These are phyloP conservation scores for Acidomyces sp. DNA, from an alignment of 495 filamentous ascomycete species.

Conservation along the genomic window DNA sequence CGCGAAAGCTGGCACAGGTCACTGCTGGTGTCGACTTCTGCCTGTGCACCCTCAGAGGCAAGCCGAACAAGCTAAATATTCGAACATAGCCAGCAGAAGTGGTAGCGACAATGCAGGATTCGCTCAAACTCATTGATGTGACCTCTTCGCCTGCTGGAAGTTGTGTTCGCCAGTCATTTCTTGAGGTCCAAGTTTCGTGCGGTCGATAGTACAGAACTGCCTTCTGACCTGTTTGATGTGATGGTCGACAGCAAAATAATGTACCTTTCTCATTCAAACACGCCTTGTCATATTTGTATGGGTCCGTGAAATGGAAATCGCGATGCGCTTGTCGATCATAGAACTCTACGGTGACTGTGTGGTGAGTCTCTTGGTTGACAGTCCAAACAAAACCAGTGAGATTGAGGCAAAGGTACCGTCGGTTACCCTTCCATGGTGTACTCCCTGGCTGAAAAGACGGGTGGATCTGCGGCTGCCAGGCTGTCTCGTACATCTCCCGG, in stretches of 20 bases:
- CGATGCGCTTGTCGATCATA: conserved; percentile 85
- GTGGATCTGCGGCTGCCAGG: conserved; percentile 58
- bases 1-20: conserved; percentile 79
- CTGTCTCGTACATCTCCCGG: conserved; percentile 32
- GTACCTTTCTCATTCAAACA: conserved; percentile 76
- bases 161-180: conserved; percentile 79
- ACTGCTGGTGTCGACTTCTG: conserved; percentile 83
- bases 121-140: conserved; percentile 76
- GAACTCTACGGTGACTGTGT: conserved; percentile 95
- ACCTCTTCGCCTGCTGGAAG: conserved; percentile 72
- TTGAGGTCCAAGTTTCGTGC: conserved; percentile 88
- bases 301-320: conserved; percentile 95
- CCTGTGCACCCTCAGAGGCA: conserved; percentile 73
- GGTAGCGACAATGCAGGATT: conserved; percentile 77
- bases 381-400: conserved; percentile 93
- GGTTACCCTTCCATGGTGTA: conserved; percentile 87
- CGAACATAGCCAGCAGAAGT: conserved; percentile 79
- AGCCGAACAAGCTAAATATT: conserved; percentile 84
- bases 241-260: conserved; percentile 71
- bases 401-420: conserved; percentile 87
- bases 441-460: conserved; percentile 82
- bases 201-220: conserved; percentile 92
- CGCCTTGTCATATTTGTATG: conserved; percentile 90
- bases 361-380: conserved; percentile 83
- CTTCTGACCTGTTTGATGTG: conserved; percentile 39